Evolutionary conservation across 2,329 filamentous ascomycete genomes (phyloP).

Genomic region (Corniculantispora saksenae): DNA sequence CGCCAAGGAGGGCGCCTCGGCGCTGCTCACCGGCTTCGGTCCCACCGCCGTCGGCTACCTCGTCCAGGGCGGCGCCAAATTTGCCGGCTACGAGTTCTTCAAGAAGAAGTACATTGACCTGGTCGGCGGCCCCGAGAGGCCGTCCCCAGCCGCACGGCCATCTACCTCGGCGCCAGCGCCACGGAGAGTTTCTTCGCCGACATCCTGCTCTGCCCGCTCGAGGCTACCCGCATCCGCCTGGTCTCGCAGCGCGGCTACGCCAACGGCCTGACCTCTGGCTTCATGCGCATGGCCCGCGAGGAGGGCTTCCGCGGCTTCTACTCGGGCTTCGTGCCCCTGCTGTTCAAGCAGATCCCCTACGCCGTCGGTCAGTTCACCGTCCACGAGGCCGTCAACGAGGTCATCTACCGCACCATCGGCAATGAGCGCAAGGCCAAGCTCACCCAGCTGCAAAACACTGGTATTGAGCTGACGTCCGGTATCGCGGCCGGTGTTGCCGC

Average conservation of each 20-base stretch:
- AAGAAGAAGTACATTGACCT: conserved; percentile 81
- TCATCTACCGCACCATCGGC: conserved; percentile 70
- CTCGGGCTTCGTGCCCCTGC: conserved; percentile 83
- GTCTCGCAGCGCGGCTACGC: conserved; percentile 82
- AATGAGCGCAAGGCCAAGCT: conserved; percentile 65
- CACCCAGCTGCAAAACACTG: conserved; percentile 72
- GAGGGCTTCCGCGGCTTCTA: conserved; percentile 84
- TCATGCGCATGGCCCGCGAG: conserved; percentile 71
- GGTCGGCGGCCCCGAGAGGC: conserved; percentile 55
- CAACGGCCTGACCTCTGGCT: conserved; percentile 68
- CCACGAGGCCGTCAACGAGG: conserved; percentile 83
- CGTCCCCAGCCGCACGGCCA: conserved; percentile 46
- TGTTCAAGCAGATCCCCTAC: conserved; percentile 90
- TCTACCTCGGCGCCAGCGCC: conserved; percentile 74
- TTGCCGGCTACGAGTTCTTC: conserved; percentile 92
- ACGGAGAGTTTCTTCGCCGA: conserved; percentile 73
- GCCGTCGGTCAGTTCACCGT: conserved; percentile 94
- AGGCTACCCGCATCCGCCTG: conserved; percentile 77
- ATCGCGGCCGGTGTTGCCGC: conserved; percentile 86
- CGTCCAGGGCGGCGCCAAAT: conserved; percentile 87
- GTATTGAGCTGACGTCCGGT: conserved; percentile 83
- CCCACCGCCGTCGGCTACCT: conserved; percentile 87
- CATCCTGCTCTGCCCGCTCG: conserved; percentile 84
- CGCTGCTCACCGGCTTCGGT: conserved; percentile 80
- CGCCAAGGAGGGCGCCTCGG: conserved; percentile 74